A percentile compares a stretch with the other conserved stretches of the same genome.
phyloP scores from a whole-genome alignment of 495 filamentous ascomycete species.

The Amphirosellinia nigrospora region DNA sequence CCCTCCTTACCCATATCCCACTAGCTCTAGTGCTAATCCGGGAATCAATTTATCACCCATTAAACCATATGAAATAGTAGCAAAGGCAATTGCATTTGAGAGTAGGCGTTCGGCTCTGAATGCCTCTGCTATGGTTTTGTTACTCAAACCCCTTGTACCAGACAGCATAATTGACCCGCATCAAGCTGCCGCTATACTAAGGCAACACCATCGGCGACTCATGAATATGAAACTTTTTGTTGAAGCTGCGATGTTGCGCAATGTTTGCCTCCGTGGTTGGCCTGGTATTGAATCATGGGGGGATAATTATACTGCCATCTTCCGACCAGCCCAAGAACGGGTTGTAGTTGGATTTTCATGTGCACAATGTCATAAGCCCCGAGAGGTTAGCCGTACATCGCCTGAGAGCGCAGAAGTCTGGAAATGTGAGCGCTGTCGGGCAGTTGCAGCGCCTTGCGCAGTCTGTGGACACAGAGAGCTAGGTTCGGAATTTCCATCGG shows the following conservation, averaged over 20 bases:
- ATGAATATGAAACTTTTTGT: slow-evolving; percentile 67
- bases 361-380: slow-evolving; percentile 56
- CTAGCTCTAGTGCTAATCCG: slow-evolving; percentile 14
- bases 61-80: slow-evolving; percentile 55
- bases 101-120: slow-evolving; percentile 52
- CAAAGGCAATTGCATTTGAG: slow-evolving; percentile 55
- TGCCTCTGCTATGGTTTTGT: slow-evolving; percentile 57
- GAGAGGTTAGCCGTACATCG: slow-evolving; percentile 54
- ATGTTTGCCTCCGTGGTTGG: slow-evolving; percentile 63
- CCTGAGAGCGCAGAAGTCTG: slow-evolving; percentile 44
- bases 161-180: slow-evolving; percentile 53
- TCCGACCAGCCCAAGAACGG: slow-evolving; percentile 58
- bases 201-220: slow-evolving; percentile 69
- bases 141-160: slow-evolving; percentile 58
- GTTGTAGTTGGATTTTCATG: slow-evolving; percentile 56
- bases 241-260: slow-evolving; percentile 72
- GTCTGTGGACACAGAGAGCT: slow-evolving; percentile 51
- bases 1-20: slow-evolving; percentile 51
- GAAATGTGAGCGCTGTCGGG: slow-evolving; percentile 55
- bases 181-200: slow-evolving; percentile 61
- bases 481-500: slow-evolving; percentile 30
- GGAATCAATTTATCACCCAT: slow-evolving; percentile 41
- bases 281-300: slow-evolving; percentile 51
- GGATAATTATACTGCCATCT: slow-evolving; percentile 64
- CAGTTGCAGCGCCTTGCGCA: slow-evolving; percentile 50